Conservation (phyloP, 2,329 filamentous ascomycete species). For the Zymoseptoria brevis region DNA sequence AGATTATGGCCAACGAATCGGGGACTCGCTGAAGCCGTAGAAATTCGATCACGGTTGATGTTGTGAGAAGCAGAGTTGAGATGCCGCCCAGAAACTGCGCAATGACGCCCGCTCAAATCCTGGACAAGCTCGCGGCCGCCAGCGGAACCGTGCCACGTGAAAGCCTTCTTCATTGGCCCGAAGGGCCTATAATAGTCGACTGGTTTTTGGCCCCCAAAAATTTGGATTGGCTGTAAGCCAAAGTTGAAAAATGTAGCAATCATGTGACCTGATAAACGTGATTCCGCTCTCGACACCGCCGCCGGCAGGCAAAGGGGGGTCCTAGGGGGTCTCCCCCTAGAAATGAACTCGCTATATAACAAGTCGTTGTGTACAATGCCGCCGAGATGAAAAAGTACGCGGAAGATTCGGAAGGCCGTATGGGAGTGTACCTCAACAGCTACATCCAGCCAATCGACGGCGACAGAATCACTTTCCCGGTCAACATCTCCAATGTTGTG, state of each 20-base stretch:
- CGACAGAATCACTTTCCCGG: constrained; percentile 43
- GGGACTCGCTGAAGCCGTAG: background rate
- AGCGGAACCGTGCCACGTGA: background rate
- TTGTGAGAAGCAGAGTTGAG: background rate
- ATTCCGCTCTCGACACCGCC: no score
- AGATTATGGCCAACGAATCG: background rate
- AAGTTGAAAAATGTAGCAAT: no score
- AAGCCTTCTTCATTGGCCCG: background rate
- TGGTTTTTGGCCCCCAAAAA: no score
- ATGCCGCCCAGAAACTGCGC: background rate
- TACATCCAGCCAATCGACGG: constrained; percentile 44
- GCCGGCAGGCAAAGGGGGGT: no score
- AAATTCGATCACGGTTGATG: background rate
- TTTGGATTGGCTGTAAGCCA: no score
- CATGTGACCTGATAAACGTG: no score
- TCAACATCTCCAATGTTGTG: constrained; percentile 47
- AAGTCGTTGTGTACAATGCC: no score
- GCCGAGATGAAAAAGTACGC: constrained; percentile 46
- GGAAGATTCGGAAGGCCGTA: constrained; percentile 40
- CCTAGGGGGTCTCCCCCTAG: no score
- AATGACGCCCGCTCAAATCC: background rate
- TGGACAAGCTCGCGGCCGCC: background rate
- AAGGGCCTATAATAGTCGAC: no score
- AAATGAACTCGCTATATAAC: no score
- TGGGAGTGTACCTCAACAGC: constrained; percentile 44